A percentile compares a stretch with the other conserved stretches of the same genome.
These are phyloP conservation scores for Tetrapisispora namnaoensis DNA, from an alignment of 805 yeast species.

Conservation along the genomic window DNA sequence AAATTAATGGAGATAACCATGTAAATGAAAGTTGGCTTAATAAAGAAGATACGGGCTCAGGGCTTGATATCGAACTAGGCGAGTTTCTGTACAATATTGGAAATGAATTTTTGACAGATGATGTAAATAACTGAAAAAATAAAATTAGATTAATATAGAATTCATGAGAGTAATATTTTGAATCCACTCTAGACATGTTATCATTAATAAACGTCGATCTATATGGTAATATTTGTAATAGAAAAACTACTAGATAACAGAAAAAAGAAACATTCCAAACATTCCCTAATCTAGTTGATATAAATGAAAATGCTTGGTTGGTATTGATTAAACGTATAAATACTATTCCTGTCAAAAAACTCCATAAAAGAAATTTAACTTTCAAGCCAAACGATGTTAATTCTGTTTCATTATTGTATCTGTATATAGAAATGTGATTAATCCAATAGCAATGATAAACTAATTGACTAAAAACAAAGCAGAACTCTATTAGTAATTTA, in stretches of 20 bases:
- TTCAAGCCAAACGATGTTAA: neutral
- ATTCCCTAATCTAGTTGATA: constrained; percentile 37
- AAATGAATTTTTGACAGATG: constrained; percentile 60
- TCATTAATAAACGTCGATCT: constrained; percentile 50
- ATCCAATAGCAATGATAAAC: constrained; percentile 15
- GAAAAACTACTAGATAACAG: constrained; percentile 37
- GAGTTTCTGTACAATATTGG: constrained; percentile 38
- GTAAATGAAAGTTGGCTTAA: constrained; percentile 55
- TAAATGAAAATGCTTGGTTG: constrained; percentile 21
- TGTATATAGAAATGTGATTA: neutral
- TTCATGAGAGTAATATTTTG: constrained; percentile 37
- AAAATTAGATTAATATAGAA: constrained; percentile 37
- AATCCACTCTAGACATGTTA: constrained; percentile 17
- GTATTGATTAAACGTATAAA: constrained; percentile 28
- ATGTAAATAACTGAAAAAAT: constrained; percentile 41
- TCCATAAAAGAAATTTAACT: constrained; percentile 27
- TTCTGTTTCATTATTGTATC: neutral
- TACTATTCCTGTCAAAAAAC: constrained; percentile 23
- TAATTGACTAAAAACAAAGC: constrained; percentile 37
- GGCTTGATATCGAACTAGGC: constrained; percentile 54
- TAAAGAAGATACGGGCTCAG: constrained; percentile 59
- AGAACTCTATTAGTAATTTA: constrained; percentile 41
- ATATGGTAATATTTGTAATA: constrained; percentile 39
- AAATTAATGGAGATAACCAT: constrained; percentile 68
- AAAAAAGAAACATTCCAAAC: constrained; percentile 53